Percentiles rank a stretch among this genome's conserved stretches.
These are phyloP conservation scores for Salix brachista DNA, from an alignment of 345 rosid genomes.

Conservation along the genomic window DNA sequence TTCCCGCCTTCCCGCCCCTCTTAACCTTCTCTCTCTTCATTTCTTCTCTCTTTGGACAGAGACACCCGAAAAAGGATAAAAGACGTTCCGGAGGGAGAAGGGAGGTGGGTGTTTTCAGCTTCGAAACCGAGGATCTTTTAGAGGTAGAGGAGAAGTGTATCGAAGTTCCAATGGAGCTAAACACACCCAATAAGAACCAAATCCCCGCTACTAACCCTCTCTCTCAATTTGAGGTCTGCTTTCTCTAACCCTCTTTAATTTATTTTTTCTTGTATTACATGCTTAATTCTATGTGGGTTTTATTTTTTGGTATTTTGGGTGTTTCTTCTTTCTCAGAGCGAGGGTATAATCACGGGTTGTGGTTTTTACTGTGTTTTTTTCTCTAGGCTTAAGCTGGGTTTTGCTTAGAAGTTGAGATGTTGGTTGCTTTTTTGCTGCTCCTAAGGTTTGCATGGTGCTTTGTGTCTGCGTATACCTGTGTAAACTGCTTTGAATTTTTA, in stretches of 20 bases:
- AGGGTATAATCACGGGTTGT: background rate
- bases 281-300: background rate
- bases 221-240: slow-evolving; percentile 45
- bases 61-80: background rate
- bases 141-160: background rate
- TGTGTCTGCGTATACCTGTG: no score
- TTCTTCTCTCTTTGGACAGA: background rate
- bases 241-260: background rate
- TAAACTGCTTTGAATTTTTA: background rate
- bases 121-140: no score
- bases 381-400: background rate
- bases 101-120: background rate
- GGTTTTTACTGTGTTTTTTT: no score
- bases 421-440: background rate
- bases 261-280: no score
- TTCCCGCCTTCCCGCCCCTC: slow-evolving; percentile 21
- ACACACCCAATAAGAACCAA: slow-evolving; percentile 56
- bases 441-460: background rate
- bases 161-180: slow-evolving; percentile 28
- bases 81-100: background rate
- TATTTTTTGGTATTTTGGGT: background rate
- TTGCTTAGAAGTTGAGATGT: background rate
- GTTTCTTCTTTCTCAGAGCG: background rate
- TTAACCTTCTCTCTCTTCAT: background rate
- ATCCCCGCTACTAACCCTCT: slow-evolving; percentile 31